Evolutionary conservation across 2,329 filamentous ascomycete genomes (phyloP), one percentile per base, ranked within the genome.

Genomic region (Cladophialophora carrionii): DNA sequence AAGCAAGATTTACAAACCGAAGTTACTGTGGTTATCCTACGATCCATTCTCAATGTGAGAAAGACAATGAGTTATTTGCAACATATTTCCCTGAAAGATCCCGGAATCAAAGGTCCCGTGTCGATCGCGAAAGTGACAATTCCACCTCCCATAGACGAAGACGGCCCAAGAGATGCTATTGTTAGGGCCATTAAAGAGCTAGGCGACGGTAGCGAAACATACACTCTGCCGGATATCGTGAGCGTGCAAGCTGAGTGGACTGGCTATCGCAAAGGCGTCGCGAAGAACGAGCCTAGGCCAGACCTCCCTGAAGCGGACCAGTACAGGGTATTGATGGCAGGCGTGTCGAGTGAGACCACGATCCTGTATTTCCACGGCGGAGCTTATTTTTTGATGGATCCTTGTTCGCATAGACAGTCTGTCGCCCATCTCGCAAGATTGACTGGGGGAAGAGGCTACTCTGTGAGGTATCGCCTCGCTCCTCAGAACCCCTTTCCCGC

Each of bases 1-100:
- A 91, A 95, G 79, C 88, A 94, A 78, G 90, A 96, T 74, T 79
- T 96, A 3, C 84, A 84, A 58, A 94, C 89, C 14, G 89, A 90
- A 63, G 74, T 97, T 61, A 87, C 84, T 0, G 82, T 96, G 62
- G 84, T 86, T 29, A 79, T 95, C 17, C 76, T 96, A n/a, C 88
- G 91, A 22, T 85, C 85, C 0, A 80, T 92, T 61, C 75, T 91
- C 58, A 74, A 76, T 14, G 78, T 80, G 2, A 76, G 77, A 1
- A 78, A 77, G 17, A 81, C 86, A 29, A 78, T 96, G 26, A 80
- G 83, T 0, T 83, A 86, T 66, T 78, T 84, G 6, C 94, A 97
- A 76, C 80, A 78, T 49, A 71, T 85, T n/a, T 84, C 85, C 0
- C 78, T 85, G 52, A 85, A 81, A 63, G 89, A 90, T 61, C 84